A percentile compares a stretch with the other conserved stretches of the same genome.
These are phyloP conservation scores for Paraconiothyrium sp. DNA, from an alignment of 2,329 filamentous ascomycete genomes.

Conservation along the genomic window DNA sequence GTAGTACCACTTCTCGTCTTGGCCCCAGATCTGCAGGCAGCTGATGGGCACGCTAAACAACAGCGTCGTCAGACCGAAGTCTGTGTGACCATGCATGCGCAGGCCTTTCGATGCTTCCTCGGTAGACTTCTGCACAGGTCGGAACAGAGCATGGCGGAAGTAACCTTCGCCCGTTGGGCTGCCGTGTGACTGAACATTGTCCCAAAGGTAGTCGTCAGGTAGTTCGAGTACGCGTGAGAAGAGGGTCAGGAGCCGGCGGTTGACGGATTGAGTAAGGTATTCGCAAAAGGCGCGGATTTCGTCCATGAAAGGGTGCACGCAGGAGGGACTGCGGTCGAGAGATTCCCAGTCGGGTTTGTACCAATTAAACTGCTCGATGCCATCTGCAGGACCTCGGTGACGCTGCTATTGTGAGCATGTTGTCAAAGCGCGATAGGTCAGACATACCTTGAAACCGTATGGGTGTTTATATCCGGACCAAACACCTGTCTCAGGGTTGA, in stretches of 20 bases:
- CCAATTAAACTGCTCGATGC: conserved; percentile 66
- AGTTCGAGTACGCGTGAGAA: conserved; percentile 36
- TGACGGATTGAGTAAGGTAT: conserved; percentile 61
- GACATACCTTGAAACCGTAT: conserved; percentile 55
- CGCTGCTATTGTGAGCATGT: conserved; percentile 28
- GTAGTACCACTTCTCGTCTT: conserved; percentile 37
- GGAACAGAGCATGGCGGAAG: conserved; percentile 36
- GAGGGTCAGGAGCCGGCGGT: conserved; percentile 47
- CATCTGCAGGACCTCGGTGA: conserved; percentile 55
- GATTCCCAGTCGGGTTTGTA: conserved; percentile 59
- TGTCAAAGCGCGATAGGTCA: not conserved
- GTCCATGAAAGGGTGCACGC: conserved; percentile 61
- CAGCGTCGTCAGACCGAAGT: conserved; percentile 37
- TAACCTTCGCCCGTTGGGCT: conserved; percentile 35
- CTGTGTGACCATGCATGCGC: conserved; percentile 44
- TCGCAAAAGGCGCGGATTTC: conserved; percentile 59
- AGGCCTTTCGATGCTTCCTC: conserved; percentile 38
- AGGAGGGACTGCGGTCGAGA: conserved; percentile 56
- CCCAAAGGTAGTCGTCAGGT: conserved; percentile 35
- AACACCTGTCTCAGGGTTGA: conserved; percentile 58
- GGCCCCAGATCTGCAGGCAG: conserved; percentile 38
- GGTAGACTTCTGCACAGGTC: conserved; percentile 33
- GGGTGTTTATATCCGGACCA: conserved; percentile 63
- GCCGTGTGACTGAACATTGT: conserved; percentile 34
- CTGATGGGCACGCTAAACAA: conserved; percentile 37